These are phyloP conservation scores for Cudoniella acicularis DNA, from an alignment of 495 filamentous ascomycete species.

Conservation along the genomic window DNA sequence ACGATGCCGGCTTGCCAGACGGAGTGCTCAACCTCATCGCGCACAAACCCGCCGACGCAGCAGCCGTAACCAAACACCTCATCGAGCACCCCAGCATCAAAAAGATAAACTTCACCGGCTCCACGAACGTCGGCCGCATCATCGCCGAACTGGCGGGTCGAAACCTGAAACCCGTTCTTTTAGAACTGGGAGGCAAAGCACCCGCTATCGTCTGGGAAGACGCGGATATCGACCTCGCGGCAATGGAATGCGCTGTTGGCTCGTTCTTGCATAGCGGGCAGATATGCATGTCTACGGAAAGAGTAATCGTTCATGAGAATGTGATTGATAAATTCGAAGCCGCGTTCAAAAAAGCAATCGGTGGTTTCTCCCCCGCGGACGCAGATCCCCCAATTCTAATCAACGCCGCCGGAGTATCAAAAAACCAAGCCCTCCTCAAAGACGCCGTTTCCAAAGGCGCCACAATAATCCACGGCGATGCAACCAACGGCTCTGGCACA, in stretches of 20 bases:
- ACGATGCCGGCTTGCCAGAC: slow-evolving; percentile 65
- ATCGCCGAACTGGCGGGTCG: slow-evolving; percentile 56
- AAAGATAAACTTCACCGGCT: slow-evolving; percentile 69
- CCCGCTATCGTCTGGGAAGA: slow-evolving; percentile 63
- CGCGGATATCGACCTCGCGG: slow-evolving; percentile 58
- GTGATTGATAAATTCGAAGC: slow-evolving; percentile 63
- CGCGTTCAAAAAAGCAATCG: slow-evolving; percentile 46
- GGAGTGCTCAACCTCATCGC: slow-evolving; percentile 58
- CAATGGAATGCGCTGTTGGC: slow-evolving; percentile 44
- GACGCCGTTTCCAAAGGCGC: slow-evolving; percentile 71
- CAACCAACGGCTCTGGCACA: slow-evolving; percentile 38
- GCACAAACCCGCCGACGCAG: slow-evolving; percentile 47
- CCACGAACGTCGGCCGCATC: slow-evolving; percentile 53
- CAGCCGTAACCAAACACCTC: slow-evolving; percentile 50
- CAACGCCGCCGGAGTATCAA: slow-evolving; percentile 54
- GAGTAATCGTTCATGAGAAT: slow-evolving; percentile 74
- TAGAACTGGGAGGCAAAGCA: slow-evolving; percentile 69
- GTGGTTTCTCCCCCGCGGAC: slow-evolving; percentile 40
- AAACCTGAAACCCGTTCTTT: slow-evolving; percentile 62
- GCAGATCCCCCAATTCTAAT: slow-evolving; percentile 59
- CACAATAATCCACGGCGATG: slow-evolving; percentile 56
- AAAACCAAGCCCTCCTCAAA: slow-evolving; percentile 61
- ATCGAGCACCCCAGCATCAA: slow-evolving; percentile 52
- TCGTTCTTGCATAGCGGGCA: slow-evolving; percentile 66
- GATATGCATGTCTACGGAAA: slow-evolving; percentile 90